Base-by-base conservation (phyloP, 2,329 filamentous ascomycete genomes). In the Fusarium humuli region DNA sequence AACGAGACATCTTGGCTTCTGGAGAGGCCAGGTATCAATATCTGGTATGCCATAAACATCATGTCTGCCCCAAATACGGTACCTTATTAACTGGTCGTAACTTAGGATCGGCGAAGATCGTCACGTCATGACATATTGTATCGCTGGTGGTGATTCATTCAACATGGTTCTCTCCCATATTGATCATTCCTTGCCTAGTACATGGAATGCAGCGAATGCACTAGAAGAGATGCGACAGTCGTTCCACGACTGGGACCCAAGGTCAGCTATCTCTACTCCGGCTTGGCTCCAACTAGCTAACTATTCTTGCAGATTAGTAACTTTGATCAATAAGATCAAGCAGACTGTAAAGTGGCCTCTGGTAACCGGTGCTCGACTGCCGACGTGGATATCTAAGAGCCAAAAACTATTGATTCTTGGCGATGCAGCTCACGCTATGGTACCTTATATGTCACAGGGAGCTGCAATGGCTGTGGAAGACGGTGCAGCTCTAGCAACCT, bases 381-480 rank as follows among this genome's bases (percentile, higher is more conserved):
- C 22, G 2, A 61, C 57, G 0, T 62, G 59, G 59, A 9, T 61
- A 4, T 62, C 59, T 0, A 61, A 14, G 14, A 62, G 59, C 3
- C 25, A 62, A 7, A 62, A 62, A 6, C 37, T 62, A 0, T 1
- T 62, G 0, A 54, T 62, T 1, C 57, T 62, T 2, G 59, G 59
- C 2, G 59, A 62, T 18, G 59, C 59, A 12, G 59, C 59, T 4
- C 59, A 62, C 3, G 59, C 59, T 2, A 62, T 62, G 59, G 59
- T 62, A 1, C 59, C 59, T 0, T 62, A 62, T 16, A 62, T 62
- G 59, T 62, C 59, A 8, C 59, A 62, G 3, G 59, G 59, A 8
- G 59, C 59, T 6, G 59, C 59, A 4, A 62, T 62, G 59, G 59
- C 59, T 3, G 57, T 62, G 5, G 59, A 62, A 46, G 59, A 62